Percentiles rank a stretch among this genome's conserved stretches.
phyloP scores from a whole-genome alignment of 371 early-diverging fungal genomes.

The Mucor plumbeus region DNA sequence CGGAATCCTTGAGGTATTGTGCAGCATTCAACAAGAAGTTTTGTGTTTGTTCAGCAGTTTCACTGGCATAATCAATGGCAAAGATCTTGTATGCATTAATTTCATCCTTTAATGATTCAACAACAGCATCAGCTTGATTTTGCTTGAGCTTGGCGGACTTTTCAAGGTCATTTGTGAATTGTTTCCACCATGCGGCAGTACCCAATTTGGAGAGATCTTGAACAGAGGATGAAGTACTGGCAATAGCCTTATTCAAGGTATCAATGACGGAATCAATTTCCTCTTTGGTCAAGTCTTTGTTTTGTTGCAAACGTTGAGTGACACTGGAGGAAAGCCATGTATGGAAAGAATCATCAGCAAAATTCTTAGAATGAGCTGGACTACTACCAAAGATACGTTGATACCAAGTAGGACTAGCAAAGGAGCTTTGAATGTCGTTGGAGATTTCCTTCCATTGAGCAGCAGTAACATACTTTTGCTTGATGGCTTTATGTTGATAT shows the following conservation, averaged over 20 bases:
- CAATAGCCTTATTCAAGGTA: constrained; percentile 34
- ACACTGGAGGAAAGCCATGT: constrained; percentile 38
- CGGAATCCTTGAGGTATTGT: constrained; percentile 26
- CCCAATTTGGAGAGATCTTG: constrained; percentile 40
- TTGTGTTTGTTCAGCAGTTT: constrained; percentile 32
- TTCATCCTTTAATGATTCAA: constrained; percentile 35
- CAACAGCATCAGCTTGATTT: constrained; percentile 32
- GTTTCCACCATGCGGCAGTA: constrained; percentile 40
- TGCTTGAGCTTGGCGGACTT: constrained; percentile 39
- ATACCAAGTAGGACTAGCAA: constrained; percentile 38
- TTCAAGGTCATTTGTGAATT: constrained; percentile 35
- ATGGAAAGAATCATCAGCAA: constrained; percentile 32
- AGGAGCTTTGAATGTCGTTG: constrained; percentile 33
- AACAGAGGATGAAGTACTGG: constrained; percentile 19
- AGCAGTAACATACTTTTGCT: constrained; percentile 39
- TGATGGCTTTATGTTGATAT: constrained; percentile 30
- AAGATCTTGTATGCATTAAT: constrained; percentile 54
- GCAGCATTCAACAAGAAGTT: constrained; percentile 12
- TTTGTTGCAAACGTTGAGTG: constrained; percentile 32
- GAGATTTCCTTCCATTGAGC: constrained; percentile 43
- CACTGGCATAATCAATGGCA: constrained; percentile 49
- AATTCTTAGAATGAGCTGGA: constrained; percentile 10
- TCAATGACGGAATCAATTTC: constrained; percentile 32
- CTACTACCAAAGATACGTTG: constrained; percentile 32
- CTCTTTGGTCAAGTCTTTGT: constrained; percentile 38